These are phyloP conservation scores for Colletotrichum sp. DNA, from an alignment of 2,329 filamentous ascomycete species.

Conservation along the genomic window DNA sequence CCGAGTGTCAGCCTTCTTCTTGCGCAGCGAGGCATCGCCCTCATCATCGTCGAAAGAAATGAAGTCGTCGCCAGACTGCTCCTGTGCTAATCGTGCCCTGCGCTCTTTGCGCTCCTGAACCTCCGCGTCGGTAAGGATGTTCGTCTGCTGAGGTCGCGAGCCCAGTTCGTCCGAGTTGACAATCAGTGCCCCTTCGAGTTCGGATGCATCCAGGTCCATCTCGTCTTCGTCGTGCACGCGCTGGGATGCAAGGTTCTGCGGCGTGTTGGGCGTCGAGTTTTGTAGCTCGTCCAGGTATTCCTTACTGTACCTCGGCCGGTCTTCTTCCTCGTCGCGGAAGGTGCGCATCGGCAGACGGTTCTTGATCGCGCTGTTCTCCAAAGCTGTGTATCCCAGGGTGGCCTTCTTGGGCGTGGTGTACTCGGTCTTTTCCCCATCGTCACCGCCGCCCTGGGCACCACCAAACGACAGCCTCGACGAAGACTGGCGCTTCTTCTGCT, in stretches of 20 bases:
- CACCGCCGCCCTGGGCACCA: conserved; percentile 45
- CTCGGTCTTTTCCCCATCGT: conserved; percentile 56
- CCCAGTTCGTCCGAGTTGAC: conserved; percentile 56
- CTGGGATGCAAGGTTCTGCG: conserved; percentile 62
- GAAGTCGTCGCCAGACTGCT: conserved; percentile 63
- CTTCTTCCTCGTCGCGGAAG: conserved; percentile 62
- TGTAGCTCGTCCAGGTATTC: conserved; percentile 87
- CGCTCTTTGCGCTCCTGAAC: conserved; percentile 56
- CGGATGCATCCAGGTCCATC: conserved; percentile 63
- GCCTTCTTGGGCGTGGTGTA: conserved; percentile 67
- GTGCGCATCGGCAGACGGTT: conserved; percentile 64
- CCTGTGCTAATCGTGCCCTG: conserved; percentile 78
- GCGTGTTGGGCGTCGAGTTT: conserved; percentile 83
- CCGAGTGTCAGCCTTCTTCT: conserved; percentile 66
- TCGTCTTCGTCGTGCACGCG: conserved; percentile 51
- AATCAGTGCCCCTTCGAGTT: conserved; percentile 68
- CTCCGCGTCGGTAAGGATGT: conserved; percentile 39
- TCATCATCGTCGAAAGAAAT: conserved; percentile 68
- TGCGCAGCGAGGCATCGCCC: conserved; percentile 29
- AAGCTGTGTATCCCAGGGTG: conserved; percentile 65
- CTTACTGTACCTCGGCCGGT: conserved; percentile 81
- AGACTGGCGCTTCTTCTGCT: conserved; percentile 71
- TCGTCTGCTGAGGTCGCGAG: conserved; percentile 35
- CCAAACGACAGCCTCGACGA: conserved; percentile 80
- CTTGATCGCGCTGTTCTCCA: conserved; percentile 70